Evolutionary conservation across 331 rosid genomes (phyloP), one percentile per base, ranked within the genome.

Genomic region (Phaseolus coccineus): DNA sequence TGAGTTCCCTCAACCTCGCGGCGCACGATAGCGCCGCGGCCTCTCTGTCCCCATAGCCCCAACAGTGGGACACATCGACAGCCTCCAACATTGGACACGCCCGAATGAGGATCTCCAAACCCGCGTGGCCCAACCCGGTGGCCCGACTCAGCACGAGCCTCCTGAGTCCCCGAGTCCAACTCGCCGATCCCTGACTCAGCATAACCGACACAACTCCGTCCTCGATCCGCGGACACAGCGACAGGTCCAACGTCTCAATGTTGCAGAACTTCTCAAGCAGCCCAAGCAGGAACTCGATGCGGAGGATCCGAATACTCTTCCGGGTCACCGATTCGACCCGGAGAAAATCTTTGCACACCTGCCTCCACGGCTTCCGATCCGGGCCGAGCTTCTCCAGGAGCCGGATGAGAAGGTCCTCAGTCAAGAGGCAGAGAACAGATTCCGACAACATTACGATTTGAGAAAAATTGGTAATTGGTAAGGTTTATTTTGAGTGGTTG

Each of bases 41-140:
- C 74, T 88, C 91, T 76, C 89, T 85, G 63, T 90, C 94, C 55
- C 91, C 92, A 55, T 73, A 88, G 0, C 47, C 59, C 89, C 89
- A 88, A 74, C 89, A 84, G 48, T 86, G 87, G 2, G 91, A 88
- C 51, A 90, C 88, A 42, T 88, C 91, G 50, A 90, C 73, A n/a
- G 75, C 85, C 74, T 86, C 87, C 64, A 90, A 24, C 63, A 80
- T 1, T 0, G 94, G 88, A 35, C 89, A 90, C 2, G 82, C 89
- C 59, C 82, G 65, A 6, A 81, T 4, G 71, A 90, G 33, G 55
- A 42, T 69, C 84, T 85, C 89, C 86, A 90, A 63, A 0, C 94
- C 92, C 13, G 28, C 31, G 35, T 83, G 73, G 0, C 86, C 89
- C 83, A 90, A 71, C 82, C 94, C 92, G 48, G 89, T 86, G 1